Evolutionary conservation across 2,329 filamentous ascomycete genomes (phyloP).

Genomic region (Penicillium janthinellum): DNA sequence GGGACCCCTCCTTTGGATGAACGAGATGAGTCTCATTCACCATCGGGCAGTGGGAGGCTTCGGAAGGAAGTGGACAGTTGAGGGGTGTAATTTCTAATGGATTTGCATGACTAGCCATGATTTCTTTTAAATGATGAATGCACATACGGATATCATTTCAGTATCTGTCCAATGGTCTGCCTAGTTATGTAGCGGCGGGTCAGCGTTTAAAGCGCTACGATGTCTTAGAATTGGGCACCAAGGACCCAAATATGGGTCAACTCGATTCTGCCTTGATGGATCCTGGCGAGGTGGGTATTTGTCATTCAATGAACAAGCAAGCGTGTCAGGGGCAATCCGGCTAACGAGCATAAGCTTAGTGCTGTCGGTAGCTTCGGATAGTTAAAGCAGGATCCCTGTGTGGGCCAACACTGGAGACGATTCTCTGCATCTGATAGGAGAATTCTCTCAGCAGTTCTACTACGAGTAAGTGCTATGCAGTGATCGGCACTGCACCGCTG

Average conservation of each 20-base stretch:
- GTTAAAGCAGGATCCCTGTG: neutral
- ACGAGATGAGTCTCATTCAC: neutral
- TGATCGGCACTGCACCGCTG: too few relatives aligned
- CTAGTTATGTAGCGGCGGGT: neutral
- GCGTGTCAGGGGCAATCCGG: neutral
- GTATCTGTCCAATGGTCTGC: neutral
- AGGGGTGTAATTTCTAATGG: neutral
- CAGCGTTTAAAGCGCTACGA: neutral
- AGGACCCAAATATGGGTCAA: neutral
- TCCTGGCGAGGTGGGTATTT: neutral
- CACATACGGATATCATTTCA: neutral
- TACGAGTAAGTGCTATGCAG: too few relatives aligned
- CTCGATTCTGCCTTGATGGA: neutral
- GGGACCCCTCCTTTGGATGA: neutral
- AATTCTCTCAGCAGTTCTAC: neutral
- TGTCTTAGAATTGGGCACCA: neutral
- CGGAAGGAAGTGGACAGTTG: neutral
- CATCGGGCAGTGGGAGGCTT: neutral
- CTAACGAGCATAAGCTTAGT: neutral
- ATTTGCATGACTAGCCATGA: conserved; percentile 3
- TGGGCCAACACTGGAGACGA: neutral
- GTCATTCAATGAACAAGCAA: neutral
- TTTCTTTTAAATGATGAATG: neutral
- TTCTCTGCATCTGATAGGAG: neutral
- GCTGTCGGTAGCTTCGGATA: neutral